A percentile compares a stretch with the other conserved stretches of the same genome.
These are phyloP conservation scores for Lactuca sativa DNA, from an alignment of 129 eudicot genomes.

Conservation along the genomic window DNA sequence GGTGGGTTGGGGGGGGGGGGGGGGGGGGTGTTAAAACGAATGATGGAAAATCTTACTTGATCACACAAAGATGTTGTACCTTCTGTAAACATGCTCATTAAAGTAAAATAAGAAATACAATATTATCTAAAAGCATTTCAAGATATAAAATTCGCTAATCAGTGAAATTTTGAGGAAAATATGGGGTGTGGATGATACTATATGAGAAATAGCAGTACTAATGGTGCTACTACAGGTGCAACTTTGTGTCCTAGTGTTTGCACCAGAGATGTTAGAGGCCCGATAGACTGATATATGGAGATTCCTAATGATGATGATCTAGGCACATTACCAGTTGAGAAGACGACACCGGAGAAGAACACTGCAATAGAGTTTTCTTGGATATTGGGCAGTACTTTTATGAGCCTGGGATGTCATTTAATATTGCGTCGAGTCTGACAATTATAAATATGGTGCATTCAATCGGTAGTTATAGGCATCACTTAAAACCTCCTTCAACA, in stretches of 20 bases:
- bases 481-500: background rate
- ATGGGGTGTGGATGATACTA: background rate
- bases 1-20: too few species aligned
- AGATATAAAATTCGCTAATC: background rate
- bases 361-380: background rate
- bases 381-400: too few species aligned
- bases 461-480: background rate
- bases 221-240: too few species aligned
- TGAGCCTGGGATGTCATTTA: too few species aligned
- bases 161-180: background rate
- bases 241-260: background rate
- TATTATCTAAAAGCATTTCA: background rate
- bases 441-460: background rate
- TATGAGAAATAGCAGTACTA: background rate
- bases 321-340: background rate
- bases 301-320: background rate
- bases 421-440: too few species aligned
- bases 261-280: background rate
- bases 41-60: background rate
- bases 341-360: background rate
- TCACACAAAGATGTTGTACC: background rate
- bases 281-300: background rate
- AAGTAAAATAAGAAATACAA: background rate
- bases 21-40: background rate
- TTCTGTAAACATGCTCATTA: background rate